phyloP scores from a whole-genome alignment of 352 stramenopile species.

The Globisporangium apiculatum region DNA sequence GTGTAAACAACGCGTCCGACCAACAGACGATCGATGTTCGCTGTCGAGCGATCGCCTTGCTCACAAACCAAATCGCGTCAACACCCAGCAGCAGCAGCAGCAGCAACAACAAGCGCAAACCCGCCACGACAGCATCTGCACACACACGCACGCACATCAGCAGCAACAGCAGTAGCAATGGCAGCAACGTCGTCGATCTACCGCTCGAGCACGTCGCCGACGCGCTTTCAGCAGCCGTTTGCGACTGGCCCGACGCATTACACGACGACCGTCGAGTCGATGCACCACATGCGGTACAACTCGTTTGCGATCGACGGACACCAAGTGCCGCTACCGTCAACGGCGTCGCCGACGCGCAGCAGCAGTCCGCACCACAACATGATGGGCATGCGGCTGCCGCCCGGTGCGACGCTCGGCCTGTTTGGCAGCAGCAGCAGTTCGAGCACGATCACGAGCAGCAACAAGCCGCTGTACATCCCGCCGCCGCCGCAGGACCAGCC shows the following conservation, averaged over 20 bases:
- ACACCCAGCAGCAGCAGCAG: background rate
- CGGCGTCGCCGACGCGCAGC: constrained; percentile 16
- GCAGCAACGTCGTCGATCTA: constrained; percentile 67
- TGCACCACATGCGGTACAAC: constrained; percentile 52
- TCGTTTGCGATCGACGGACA: constrained; percentile 38
- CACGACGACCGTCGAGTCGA: constrained; percentile 31
- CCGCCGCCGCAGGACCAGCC: constrained; percentile 6
- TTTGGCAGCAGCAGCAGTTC: constrained; percentile 15
- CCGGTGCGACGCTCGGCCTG: constrained; percentile 29
- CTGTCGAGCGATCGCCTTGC: no score
- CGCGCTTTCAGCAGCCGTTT: constrained; percentile 50
- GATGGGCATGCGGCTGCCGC: constrained; percentile 17
- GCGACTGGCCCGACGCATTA: constrained; percentile 50
- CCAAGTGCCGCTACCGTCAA: constrained; percentile 25
- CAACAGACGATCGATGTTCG: background rate
- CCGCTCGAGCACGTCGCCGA: constrained; percentile 32
- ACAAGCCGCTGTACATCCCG: constrained; percentile 19
- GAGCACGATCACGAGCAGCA: constrained; percentile 14
- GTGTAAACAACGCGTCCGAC: background rate
- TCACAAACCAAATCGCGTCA: constrained; percentile 4
- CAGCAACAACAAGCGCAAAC: background rate
- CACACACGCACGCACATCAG: background rate
- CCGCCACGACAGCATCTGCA: background rate
- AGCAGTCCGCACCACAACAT: constrained; percentile 1
- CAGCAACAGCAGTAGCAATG: background rate